Evolutionary conservation across 78 protist genomes (phyloP).

Genomic region (Paulinella micropora): DNA sequence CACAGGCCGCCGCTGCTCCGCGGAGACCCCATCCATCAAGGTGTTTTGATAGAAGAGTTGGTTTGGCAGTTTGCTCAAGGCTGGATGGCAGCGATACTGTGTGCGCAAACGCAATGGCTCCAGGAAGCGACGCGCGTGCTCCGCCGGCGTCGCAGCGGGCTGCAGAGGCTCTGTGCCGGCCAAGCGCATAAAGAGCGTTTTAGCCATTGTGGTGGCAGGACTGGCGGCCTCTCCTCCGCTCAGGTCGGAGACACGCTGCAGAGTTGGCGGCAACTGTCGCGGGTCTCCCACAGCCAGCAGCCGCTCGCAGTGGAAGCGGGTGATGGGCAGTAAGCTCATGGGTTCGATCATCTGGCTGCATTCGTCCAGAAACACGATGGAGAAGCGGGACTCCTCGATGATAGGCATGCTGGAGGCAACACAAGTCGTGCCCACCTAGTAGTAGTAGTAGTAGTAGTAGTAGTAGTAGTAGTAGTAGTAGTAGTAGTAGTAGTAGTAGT

Average conservation of each 20-base stretch:
- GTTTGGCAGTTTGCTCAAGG: background rate
- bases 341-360: conserved; percentile 22
- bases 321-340: background rate
- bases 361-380: conserved; percentile 28
- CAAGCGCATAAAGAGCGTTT: conserved; percentile 20
- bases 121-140: background rate
- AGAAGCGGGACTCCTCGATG: too few relatives aligned
- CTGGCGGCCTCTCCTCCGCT: background rate
- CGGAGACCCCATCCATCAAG: conserved; percentile 4
- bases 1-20: background rate
- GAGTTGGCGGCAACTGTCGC: conserved; percentile 35
- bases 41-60: conserved; percentile 7
- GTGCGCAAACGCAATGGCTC: background rate
- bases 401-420: too few relatives aligned
- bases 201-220: background rate
- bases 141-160: too few relatives aligned
- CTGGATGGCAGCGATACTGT: conserved; percentile 29
- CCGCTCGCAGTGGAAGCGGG: background rate
- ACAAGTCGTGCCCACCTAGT: too few relatives aligned
- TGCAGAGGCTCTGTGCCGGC: too few relatives aligned
- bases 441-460: too few relatives aligned
- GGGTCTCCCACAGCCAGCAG: conserved; percentile 30
- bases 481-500: too few relatives aligned
- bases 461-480: too few relatives aligned
- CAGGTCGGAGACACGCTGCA: background rate